These are phyloP conservation scores for Pisolithus sp. DNA, from an alignment of 768 basidiomycete genomes.

Conservation along the genomic window DNA sequence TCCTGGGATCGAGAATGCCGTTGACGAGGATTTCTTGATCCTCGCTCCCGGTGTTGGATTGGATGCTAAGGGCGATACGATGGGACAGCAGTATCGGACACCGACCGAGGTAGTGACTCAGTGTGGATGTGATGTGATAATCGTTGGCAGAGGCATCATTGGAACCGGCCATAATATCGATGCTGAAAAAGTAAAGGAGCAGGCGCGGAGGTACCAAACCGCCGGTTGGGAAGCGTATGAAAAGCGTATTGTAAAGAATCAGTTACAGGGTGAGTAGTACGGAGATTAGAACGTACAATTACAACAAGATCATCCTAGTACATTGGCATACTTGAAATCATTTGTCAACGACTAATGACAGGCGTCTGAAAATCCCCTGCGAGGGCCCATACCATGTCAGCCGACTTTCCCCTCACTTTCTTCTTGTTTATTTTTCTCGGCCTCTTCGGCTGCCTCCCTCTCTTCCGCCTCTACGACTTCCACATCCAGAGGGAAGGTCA, in stretches of 20 bases:
- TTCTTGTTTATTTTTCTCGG: constrained; percentile 15
- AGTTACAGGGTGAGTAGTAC: not conserved
- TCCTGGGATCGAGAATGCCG: constrained; percentile 21
- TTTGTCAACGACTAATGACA: no score
- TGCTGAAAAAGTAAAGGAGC: constrained; percentile 37
- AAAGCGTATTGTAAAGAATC: constrained; percentile 34
- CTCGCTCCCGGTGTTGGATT: constrained; percentile 91
- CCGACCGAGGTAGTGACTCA: constrained; percentile 77
- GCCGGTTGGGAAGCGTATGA: constrained; percentile 93
- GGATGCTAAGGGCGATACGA: constrained; percentile 67
- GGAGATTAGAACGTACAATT: not conserved
- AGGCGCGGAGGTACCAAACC: constrained; percentile 77
- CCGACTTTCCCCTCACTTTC: constrained; percentile 5
- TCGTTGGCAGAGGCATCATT: constrained; percentile 94
- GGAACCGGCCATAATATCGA: constrained; percentile 46
- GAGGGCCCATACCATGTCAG: not conserved
- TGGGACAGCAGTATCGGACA: constrained; percentile 95
- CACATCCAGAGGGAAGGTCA: constrained; percentile 92
- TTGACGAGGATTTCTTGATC: constrained; percentile 78
- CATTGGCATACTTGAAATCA: no score
- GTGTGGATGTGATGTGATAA: constrained; percentile 90
- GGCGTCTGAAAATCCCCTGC: not conserved
- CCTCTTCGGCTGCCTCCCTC: constrained; percentile 55
- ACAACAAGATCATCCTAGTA: no score
- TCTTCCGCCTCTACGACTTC: constrained; percentile 96